These are phyloP conservation scores for Suillus tomentosus DNA, from an alignment of 768 basidiomycete genomes.

Conservation along the genomic window DNA sequence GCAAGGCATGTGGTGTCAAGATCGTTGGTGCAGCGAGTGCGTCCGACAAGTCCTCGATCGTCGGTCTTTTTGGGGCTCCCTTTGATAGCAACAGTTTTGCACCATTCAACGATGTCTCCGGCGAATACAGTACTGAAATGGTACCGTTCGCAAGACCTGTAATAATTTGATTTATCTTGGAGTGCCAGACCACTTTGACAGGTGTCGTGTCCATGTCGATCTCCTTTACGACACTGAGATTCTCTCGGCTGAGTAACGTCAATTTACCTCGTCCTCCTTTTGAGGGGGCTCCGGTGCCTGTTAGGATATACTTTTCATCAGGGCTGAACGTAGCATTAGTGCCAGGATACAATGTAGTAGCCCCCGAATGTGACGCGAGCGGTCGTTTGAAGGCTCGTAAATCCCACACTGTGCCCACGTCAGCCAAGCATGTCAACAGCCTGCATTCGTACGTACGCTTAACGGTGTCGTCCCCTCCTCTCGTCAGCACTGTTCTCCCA, in stretches of 20 bases:
- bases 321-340: constrained; percentile 97
- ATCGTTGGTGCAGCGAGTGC: constrained; percentile 85
- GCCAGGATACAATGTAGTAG: constrained; percentile 83
- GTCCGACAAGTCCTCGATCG: constrained; percentile 87
- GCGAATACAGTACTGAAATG: constrained; percentile 91
- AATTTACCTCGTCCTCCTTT: constrained; percentile 73
- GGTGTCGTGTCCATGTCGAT: constrained; percentile 76
- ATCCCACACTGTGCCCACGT: constrained; percentile 79
- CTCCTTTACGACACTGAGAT: constrained; percentile 66
- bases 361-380: constrained; percentile 59
- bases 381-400: constrained; percentile 90
- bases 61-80: constrained; percentile 79
- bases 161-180: constrained; percentile 96
- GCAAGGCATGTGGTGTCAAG: constrained; percentile 87
- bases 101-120: constrained; percentile 85
- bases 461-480: constrained; percentile 94
- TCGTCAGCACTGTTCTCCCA: constrained; percentile 78
- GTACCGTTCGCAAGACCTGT: constrained; percentile 86
- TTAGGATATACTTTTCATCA: constrained; percentile 86
- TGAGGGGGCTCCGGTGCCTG: constrained; percentile 70
- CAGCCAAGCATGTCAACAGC: constrained; percentile 5
- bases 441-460: constrained; percentile 68
- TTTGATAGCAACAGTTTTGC: constrained; percentile 89
- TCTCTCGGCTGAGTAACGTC: constrained; percentile 70
- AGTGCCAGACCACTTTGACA: constrained; percentile 92